These are phyloP conservation scores for Lepidium didymum DNA, from an alignment of 345 rosid species.

Conservation along the genomic window DNA sequence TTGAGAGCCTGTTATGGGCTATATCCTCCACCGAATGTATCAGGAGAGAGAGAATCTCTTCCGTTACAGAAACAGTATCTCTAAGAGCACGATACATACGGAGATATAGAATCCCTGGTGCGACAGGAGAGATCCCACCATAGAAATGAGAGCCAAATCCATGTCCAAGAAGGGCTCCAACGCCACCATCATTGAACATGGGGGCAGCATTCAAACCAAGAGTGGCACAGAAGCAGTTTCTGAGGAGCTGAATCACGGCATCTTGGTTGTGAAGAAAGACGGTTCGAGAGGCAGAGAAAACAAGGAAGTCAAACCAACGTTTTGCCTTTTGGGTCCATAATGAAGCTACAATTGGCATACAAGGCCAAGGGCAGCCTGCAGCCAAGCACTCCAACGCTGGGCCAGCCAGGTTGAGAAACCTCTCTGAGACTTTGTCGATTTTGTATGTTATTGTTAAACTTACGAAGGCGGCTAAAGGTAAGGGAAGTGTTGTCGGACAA, in stretches of 20 bases:
- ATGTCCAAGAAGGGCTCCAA: conserved; percentile 95
- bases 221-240: conserved; percentile 79
- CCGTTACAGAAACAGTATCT: conserved; percentile 62
- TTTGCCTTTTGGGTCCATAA: conserved; percentile 96
- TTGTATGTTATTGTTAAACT: conserved; percentile 95
- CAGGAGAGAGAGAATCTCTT: conserved; percentile 69
- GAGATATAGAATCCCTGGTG: conserved; percentile 87
- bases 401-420: conserved; percentile 76
- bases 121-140: conserved; percentile 85
- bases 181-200: conserved; percentile 61
- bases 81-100: conserved; percentile 71
- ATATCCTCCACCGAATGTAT: conserved; percentile 76
- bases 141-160: conserved; percentile 85
- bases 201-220: conserved; percentile 58
- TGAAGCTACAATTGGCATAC: conserved; percentile 91
- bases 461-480: conserved; percentile 92
- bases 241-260: conserved; percentile 83
- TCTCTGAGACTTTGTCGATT: conserved; percentile 76
- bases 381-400: conserved; percentile 87
- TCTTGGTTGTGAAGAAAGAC: conserved; percentile 85
- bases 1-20: conserved; percentile 45
- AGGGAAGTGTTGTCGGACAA: conserved; percentile 81
- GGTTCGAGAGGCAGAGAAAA: conserved; percentile 92
- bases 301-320: conserved; percentile 94
- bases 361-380: conserved; percentile 98